A percentile compares a stretch with the other conserved stretches of the same genome.
phyloP scores from a whole-genome alignment of 768 basidiomycete species.

The Suillus paluster region DNA sequence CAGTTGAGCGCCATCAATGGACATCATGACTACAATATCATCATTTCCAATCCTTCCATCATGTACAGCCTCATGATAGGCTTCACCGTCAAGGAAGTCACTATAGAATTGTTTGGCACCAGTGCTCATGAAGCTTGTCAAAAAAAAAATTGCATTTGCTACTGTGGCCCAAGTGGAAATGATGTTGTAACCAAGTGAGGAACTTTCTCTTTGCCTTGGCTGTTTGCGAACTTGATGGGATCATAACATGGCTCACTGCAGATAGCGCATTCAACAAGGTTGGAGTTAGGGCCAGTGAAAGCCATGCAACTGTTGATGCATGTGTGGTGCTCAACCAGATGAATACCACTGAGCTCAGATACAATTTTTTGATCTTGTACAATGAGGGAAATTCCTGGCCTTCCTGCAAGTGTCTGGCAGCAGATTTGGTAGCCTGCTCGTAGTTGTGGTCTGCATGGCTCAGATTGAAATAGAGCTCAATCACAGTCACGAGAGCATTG shows the following conservation, averaged over 20 bases:
- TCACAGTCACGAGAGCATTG: too few relatives aligned
- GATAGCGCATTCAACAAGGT: slow-evolving; percentile 16
- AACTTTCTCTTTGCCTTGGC: too few relatives aligned
- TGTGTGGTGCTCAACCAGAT: slow-evolving; percentile 24
- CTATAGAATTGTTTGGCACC: not conserved
- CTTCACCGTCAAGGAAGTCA: slow-evolving; percentile 14
- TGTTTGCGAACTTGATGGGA: too few relatives aligned
- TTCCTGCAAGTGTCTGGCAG: too few relatives aligned
- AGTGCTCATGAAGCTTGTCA: slow-evolving; percentile 11
- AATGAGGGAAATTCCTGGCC: too few relatives aligned
- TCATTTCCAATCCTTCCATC: slow-evolving; percentile 7
- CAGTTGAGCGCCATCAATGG: slow-evolving; percentile 46
- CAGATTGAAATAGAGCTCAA: too few relatives aligned
- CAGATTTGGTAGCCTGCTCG: too few relatives aligned
- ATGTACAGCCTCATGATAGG: slow-evolving; percentile 13
- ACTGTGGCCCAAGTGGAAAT: not conserved
- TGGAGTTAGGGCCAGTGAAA: slow-evolving; percentile 25
- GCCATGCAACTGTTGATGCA: slow-evolving; percentile 29
- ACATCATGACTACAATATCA: slow-evolving; percentile 39
- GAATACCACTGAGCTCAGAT: slow-evolving; percentile 6
- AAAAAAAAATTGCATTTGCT: too few relatives aligned
- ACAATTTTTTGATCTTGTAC: not conserved
- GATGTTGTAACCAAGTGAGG: too few relatives aligned
- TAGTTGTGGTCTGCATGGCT: too few relatives aligned
- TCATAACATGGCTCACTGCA: slow-evolving; percentile 33